phyloP scores from a whole-genome alignment of 2,329 filamentous ascomycete species.

The Beauveria asiatica region DNA sequence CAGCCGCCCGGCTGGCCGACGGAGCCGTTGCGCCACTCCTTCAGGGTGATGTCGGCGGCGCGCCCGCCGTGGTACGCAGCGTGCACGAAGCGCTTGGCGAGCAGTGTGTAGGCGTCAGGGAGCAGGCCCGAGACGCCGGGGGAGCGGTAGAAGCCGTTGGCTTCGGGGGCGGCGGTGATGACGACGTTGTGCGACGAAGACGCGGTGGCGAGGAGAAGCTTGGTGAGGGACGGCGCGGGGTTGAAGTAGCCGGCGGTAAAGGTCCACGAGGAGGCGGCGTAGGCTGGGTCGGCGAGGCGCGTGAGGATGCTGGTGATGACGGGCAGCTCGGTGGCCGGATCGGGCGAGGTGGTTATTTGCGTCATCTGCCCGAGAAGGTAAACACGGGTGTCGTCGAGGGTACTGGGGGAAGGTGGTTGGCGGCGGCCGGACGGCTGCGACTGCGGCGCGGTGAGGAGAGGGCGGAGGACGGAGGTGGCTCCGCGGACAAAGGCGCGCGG shows the following conservation, averaged over 20 bases:
- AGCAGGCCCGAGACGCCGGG: slow-evolving; percentile 83
- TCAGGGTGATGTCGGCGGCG: slow-evolving; percentile 56
- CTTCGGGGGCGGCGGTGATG: slow-evolving; percentile 84
- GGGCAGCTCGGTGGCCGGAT: slow-evolving; percentile 82
- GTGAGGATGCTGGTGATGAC: slow-evolving; percentile 67
- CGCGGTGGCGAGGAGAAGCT: slow-evolving; percentile 66
- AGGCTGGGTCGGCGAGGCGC: slow-evolving; percentile 54
- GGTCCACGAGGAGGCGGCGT: slow-evolving; percentile 72
- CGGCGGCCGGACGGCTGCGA: background rate
- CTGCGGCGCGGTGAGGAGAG: slow-evolving; percentile 46
- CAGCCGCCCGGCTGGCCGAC: slow-evolving; percentile 77
- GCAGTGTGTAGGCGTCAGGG: slow-evolving; percentile 83
- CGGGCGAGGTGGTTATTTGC: slow-evolving; percentile 68
- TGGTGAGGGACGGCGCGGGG: slow-evolving; percentile 75
- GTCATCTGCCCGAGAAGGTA: slow-evolving; percentile 87
- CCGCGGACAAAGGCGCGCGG: slow-evolving; percentile 60
- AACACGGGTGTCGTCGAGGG: slow-evolving; percentile 55
- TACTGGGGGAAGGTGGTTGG: slow-evolving; percentile 12
- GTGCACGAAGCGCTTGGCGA: slow-evolving; percentile 73
- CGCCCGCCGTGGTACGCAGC: slow-evolving; percentile 38
- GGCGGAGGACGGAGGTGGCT: slow-evolving; percentile 57
- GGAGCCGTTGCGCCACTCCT: slow-evolving; percentile 80
- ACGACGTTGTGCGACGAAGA: slow-evolving; percentile 67
- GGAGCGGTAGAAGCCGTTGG: slow-evolving; percentile 91
- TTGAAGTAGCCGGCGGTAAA: slow-evolving; percentile 99